Evolutionary conservation across 139 green algal genomes (phyloP).

Genomic region (Tetradesmus lagerheimii): DNA sequence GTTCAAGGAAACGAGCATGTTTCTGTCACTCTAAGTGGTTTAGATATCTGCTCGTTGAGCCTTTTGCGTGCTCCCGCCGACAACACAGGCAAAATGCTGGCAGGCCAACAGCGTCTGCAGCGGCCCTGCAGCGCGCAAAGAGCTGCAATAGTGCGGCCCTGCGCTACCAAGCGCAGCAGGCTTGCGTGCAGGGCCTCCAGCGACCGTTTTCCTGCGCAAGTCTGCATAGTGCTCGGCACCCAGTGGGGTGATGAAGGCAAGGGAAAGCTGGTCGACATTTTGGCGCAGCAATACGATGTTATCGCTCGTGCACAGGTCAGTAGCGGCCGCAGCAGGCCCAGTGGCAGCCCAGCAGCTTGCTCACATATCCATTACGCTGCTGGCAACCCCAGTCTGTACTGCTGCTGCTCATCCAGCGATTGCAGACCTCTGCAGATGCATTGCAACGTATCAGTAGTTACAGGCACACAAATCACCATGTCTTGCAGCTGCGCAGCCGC

Average conservation of each 20-base stretch:
- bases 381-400: neutral
- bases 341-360: neutral
- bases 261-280: conserved; percentile 99
- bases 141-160: neutral
- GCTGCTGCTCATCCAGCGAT: neutral
- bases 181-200: conserved; percentile 10
- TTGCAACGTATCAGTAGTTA: neutral
- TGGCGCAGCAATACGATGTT: conserved; percentile 97
- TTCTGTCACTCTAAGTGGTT: neutral
- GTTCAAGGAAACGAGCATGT: neutral
- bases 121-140: neutral
- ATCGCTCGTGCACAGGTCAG: conserved; percentile 93
- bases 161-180: conserved; percentile 2
- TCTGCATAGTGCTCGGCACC: conserved; percentile 94
- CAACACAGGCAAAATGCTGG: conserved; percentile 4
- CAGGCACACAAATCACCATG: neutral
- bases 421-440: neutral
- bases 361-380: neutral
- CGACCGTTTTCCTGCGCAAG: conserved; percentile 72
- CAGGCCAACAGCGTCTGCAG: neutral
- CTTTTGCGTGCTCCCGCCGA: neutral
- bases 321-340: neutral
- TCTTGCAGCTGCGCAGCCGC: no score
- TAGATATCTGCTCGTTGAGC: neutral
- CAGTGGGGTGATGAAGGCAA: conserved; percentile 99